A percentile compares a stretch with the other conserved stretches of the same genome.
These are phyloP conservation scores for Lepidium africanum DNA, from an alignment of 345 rosid genomes.

Conservation along the genomic window DNA sequence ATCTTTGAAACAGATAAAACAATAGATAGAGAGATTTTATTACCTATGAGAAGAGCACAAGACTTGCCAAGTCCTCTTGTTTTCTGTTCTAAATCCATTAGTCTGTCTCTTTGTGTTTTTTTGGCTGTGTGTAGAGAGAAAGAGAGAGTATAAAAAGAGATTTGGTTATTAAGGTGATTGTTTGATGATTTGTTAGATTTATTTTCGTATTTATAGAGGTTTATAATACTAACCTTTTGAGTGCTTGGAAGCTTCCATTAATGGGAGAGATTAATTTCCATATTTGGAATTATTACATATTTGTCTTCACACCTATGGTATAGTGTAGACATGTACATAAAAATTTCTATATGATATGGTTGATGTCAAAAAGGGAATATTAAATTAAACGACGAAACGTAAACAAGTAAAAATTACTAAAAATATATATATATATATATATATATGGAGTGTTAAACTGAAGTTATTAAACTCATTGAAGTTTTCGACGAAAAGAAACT, in stretches of 20 bases:
- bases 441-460: background rate
- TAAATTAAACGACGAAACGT: background rate
- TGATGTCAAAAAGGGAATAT: background rate
- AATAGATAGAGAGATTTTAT: background rate
- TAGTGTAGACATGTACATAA: background rate
- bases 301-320: background rate
- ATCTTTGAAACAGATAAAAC: background rate
- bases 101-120: slow-evolving; percentile 12
- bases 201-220: slow-evolving; percentile 12
- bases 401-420: background rate
- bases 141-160: background rate
- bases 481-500: too few species aligned
- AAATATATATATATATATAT: too few species aligned
- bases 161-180: background rate
- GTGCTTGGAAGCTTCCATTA: slow-evolving; percentile 4
- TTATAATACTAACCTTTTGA: background rate
- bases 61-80: slow-evolving; percentile 48
- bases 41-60: slow-evolving; percentile 66
- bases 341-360: background rate
- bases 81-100: slow-evolving; percentile 31
- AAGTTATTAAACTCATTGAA: too few species aligned
- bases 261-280: slow-evolving; percentile 2
- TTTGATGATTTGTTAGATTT: slow-evolving; percentile 2
- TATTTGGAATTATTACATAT: background rate
- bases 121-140: background rate